Evolutionary conservation across 1,284 basidiomycete species (phyloP).

Genomic region (Uromyces viciae-fabae): DNA sequence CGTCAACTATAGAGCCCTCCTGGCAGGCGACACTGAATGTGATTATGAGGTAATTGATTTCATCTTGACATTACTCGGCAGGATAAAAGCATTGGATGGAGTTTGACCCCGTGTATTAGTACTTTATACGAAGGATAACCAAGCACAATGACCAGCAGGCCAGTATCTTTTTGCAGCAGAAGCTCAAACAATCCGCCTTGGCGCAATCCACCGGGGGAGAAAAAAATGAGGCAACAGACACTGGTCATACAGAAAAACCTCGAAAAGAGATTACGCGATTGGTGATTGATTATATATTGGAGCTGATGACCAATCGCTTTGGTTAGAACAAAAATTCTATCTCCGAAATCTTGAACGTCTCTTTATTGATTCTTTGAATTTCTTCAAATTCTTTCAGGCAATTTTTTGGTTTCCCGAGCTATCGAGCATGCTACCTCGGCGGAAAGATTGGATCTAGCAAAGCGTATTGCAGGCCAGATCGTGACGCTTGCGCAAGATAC

Average conservation of each 20-base stretch:
- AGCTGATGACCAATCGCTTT: conserved; percentile 44
- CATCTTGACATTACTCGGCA: background rate
- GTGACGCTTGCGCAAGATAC: conserved; percentile 42
- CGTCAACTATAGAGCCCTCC: conserved; percentile 43
- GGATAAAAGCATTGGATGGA: background rate
- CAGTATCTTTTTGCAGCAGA: conserved; percentile 46
- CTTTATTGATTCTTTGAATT: background rate
- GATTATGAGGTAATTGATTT: conserved; percentile 35
- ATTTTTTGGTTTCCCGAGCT: conserved; percentile 44
- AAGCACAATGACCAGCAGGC: conserved; percentile 45
- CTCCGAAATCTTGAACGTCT: background rate
- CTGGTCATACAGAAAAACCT: background rate
- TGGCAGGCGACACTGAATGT: conserved; percentile 44
- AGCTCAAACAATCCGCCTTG: conserved; percentile 45
- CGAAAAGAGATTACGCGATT: conserved; percentile 41
- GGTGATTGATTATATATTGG: conserved; percentile 44
- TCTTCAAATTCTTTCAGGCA: background rate
- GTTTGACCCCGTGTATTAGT: conserved; percentile 13
- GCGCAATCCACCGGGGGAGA: conserved; percentile 13
- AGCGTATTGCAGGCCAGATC: conserved; percentile 40
- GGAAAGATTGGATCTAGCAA: conserved; percentile 32
- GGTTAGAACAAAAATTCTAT: conserved; percentile 9
- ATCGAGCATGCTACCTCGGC: conserved; percentile 44
- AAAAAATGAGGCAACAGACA: background rate
- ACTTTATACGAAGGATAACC: conserved; percentile 45